Evolutionary conservation across 1,284 basidiomycete genomes (phyloP).

Genomic region (Leccinum angustisporum): DNA sequence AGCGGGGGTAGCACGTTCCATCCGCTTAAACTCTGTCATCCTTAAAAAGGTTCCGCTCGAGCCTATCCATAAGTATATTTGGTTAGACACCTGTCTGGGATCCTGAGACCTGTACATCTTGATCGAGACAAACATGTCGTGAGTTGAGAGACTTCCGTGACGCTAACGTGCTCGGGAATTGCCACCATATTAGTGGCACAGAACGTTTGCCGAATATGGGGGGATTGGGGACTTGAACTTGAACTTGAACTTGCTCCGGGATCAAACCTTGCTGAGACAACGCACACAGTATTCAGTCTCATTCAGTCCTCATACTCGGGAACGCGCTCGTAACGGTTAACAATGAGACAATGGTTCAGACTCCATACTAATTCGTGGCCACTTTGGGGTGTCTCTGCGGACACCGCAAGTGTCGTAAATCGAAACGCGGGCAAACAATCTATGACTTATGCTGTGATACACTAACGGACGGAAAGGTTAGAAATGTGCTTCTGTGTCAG

Average conservation of each 20-base stretch:
- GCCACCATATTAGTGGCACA: neutral
- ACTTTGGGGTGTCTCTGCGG: neutral
- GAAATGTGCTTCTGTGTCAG: neutral
- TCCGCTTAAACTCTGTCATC: neutral
- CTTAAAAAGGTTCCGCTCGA: neutral
- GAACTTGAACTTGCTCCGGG: neutral
- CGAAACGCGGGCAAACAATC: neutral
- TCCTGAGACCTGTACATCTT: neutral
- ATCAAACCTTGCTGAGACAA: neutral
- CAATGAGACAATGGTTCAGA: neutral
- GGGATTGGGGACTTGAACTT: neutral
- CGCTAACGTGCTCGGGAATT: neutral
- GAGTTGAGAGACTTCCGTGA: neutral
- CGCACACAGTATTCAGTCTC: neutral
- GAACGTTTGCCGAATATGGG: neutral
- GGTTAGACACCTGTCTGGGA: constrained; percentile 4
- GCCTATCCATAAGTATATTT: neutral
- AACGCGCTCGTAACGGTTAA: neutral
- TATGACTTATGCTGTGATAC: neutral
- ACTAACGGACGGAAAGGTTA: neutral
- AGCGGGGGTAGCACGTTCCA: neutral
- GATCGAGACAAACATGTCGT: neutral
- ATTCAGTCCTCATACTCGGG: neutral
- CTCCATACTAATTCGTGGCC: neutral
- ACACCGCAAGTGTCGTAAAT: neutral